Evolutionary conservation across 768 basidiomycete species (phyloP).

Genomic region (Cystobasidium onofrii): DNA sequence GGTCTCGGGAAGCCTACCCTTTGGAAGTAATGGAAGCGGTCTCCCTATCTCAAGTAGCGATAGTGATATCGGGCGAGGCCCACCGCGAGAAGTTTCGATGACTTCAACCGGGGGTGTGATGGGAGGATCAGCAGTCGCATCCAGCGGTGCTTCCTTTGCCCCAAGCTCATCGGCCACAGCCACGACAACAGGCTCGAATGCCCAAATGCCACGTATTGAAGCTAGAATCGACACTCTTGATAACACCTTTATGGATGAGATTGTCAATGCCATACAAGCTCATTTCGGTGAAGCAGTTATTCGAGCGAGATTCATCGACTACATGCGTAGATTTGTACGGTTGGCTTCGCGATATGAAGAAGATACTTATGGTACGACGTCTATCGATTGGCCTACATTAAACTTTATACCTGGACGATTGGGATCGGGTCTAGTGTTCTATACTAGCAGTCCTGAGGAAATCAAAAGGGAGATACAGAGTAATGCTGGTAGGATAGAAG

Average conservation of each 20-base stretch:
- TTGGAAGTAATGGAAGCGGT: conserved; percentile 19
- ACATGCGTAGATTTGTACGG: conserved; percentile 74
- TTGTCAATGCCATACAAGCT: conserved; percentile 73
- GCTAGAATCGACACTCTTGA: conserved; percentile 59
- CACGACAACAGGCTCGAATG: conserved; percentile 43
- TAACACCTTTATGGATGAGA: conserved; percentile 84
- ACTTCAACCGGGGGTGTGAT: background rate
- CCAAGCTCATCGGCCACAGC: conserved; percentile 55
- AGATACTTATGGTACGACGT: conserved; percentile 61
- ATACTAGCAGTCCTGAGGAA: conserved; percentile 57
- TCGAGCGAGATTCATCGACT: conserved; percentile 80
- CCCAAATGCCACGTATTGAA: conserved; percentile 34
- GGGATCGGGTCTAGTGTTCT: conserved; percentile 73
- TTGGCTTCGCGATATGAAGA: conserved; percentile 88
- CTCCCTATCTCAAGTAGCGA: conserved; percentile 10
- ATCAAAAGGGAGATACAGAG: conserved; percentile 59
- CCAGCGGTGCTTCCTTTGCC: conserved; percentile 44
- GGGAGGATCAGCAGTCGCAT: background rate
- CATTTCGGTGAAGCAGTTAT: conserved; percentile 87
- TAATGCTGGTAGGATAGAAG: conserved; percentile 80
- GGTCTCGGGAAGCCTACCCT: conserved; percentile 10
- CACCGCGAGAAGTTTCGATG: conserved; percentile 51
- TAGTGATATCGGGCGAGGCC: conserved; percentile 50
- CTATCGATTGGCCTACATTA: conserved; percentile 60
- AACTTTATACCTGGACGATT: conserved; percentile 51